phyloP scores from a whole-genome alignment of 495 filamentous ascomycete genomes.

The Astrothelium macrocarpum region DNA sequence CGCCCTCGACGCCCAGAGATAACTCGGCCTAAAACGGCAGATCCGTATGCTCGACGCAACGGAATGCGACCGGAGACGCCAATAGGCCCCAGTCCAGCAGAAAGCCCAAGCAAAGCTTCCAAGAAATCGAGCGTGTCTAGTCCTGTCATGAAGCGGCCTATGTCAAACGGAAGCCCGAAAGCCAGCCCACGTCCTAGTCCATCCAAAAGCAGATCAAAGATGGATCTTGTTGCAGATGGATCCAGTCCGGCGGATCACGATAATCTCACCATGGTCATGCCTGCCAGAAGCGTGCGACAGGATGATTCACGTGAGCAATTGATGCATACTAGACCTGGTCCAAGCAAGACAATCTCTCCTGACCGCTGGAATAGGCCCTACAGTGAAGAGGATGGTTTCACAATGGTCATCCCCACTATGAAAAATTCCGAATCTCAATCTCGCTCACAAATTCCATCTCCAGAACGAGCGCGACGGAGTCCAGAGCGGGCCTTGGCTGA shows the following conservation, averaged over 20 bases:
- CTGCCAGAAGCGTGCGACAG: slow-evolving; percentile 12
- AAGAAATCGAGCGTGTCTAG: slow-evolving; percentile 3
- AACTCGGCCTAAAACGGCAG: slow-evolving; percentile 47
- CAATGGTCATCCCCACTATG: slow-evolving; percentile 34
- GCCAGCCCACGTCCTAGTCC: slow-evolving; percentile 21
- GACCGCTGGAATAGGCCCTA: slow-evolving; percentile 25
- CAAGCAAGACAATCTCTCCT: slow-evolving; percentile 26
- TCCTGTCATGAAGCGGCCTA: neutral
- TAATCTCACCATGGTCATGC: slow-evolving; percentile 33
- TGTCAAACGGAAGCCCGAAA: neutral
- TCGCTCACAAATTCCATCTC: slow-evolving; percentile 10
- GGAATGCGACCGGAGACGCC: slow-evolving; percentile 31
- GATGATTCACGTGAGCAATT: slow-evolving; percentile 9
- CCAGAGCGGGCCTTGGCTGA: neutral
- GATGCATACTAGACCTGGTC: slow-evolving; percentile 20
- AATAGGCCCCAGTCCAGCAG: slow-evolving; percentile 29
- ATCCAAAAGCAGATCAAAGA: slow-evolving; percentile 10
- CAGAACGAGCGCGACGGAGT: neutral
- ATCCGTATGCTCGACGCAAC: slow-evolving; percentile 42
- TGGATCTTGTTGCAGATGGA: neutral
- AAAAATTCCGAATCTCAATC: slow-evolving; percentile 6
- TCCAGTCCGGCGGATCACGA: slow-evolving; percentile 27
- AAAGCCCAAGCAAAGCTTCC: slow-evolving; percentile 16
- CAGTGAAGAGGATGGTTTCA: slow-evolving; percentile 34
- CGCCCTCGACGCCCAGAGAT: slow-evolving; percentile 45